Conservation (phyloP, 192 early-diverging fungal genomes). For the Umbelopsis sp. region DNA sequence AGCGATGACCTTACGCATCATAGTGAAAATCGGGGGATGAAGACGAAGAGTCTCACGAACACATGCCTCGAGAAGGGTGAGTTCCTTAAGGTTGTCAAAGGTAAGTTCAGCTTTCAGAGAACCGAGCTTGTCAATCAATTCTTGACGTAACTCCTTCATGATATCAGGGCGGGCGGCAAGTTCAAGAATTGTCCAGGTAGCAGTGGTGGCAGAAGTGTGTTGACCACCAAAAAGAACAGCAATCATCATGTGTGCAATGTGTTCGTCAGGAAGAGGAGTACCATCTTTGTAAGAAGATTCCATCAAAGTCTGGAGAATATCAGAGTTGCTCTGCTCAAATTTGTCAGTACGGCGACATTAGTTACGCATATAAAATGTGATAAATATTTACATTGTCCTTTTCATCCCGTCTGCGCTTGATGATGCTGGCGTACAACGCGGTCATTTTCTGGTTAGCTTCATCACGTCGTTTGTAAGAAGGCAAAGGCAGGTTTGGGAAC, state of each 20-base stretch:
- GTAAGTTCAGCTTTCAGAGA: conserved; percentile 55
- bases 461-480: conserved; percentile 85
- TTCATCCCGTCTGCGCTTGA: conserved; percentile 72
- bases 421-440: conserved; percentile 76
- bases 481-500: conserved; percentile 90
- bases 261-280: conserved; percentile 76
- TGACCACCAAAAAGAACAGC: conserved; percentile 97
- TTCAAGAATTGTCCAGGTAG: conserved; percentile 89
- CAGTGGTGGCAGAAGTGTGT: conserved; percentile 92
- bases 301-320: conserved; percentile 86
- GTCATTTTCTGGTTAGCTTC: conserved; percentile 83
- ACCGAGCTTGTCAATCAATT: conserved; percentile 69
- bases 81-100: conserved; percentile 77
- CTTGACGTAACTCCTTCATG: conserved; percentile 68
- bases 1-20: conserved; percentile 90
- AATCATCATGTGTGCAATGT: conserved; percentile 96
- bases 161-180: conserved; percentile 79
- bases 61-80: conserved; percentile 76
- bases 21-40: conserved; percentile 89
- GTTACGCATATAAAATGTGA: background rate
- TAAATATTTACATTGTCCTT: conserved; percentile 31
- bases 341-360: background rate
- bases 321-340: conserved; percentile 37
- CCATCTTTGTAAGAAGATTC: conserved; percentile 89
- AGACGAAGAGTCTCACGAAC: conserved; percentile 94